Evolutionary conservation across 2,329 filamentous ascomycete genomes (phyloP), one percentile per base, ranked within the genome.

Genomic region (Fusarium nygamai): DNA sequence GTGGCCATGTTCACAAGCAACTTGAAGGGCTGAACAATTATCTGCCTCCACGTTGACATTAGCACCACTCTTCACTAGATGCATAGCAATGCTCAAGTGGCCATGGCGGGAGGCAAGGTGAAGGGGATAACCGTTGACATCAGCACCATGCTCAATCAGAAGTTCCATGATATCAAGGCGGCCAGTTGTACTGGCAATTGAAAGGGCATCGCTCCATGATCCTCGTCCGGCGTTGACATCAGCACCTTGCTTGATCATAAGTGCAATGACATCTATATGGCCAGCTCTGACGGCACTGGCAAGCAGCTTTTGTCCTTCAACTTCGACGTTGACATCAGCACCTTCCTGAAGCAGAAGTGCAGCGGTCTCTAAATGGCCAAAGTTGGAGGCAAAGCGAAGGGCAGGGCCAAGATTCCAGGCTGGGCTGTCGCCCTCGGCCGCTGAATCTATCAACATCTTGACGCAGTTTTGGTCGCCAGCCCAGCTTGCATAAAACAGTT

Each of bases 331-430:
- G 7, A 46, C 17, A 46, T 27, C 17, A 3, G 24, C 24, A 13
- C 24, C 43, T 20, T 27, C 3, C 8, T 8, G 24, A 20, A 20
- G 0, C 3, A 46, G 17, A 27, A 27, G 24, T 0, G 17, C 8
- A 20, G 2, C 17, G 5, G 12, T 14, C 5, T 27, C 44, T 0
- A 20, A 20, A 46, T 14, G 24, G 5, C 44, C 44, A 29, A 10
- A 47, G 0, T 6, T 2, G 8, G 24, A 4, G 24, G 44, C 44
- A 5, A 10, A 0, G 2, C 0, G 17, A 1, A 46, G 17, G 17
- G 44, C 24, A 7, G 5, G 1, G 6, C 4, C 12, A 6, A 46
- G 24, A 1, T 6, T 10, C 24, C 43, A 46, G 0, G 3, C 14
- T 19, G 6, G 6, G 1, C 3, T 11, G 6, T 24, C 10, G 2